These are phyloP conservation scores for Cylindrodendrum hubeiense DNA, from an alignment of 2,329 filamentous ascomycete species.

Conservation along the genomic window DNA sequence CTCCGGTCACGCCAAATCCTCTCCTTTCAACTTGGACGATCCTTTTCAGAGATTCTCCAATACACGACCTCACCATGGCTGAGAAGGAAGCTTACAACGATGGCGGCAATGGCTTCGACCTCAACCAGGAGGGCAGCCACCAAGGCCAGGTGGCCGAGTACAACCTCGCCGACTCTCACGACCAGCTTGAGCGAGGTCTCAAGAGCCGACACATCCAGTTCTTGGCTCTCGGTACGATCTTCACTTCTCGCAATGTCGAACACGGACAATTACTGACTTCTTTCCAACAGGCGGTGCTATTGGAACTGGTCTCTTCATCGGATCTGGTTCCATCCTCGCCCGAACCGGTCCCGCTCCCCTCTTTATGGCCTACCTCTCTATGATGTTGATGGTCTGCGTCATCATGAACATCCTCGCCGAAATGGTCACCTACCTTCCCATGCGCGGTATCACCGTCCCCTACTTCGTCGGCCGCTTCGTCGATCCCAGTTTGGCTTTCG, in stretches of 20 bases:
- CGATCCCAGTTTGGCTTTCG: conserved; percentile 68
- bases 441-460: conserved; percentile 68
- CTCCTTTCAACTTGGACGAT: not conserved
- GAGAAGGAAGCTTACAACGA: conserved; percentile 33
- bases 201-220: conserved; percentile 73
- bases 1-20: not conserved
- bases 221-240: conserved; percentile 62
- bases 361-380: conserved; percentile 75
- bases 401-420: conserved; percentile 68
- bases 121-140: conserved; percentile 42
- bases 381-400: conserved; percentile 66
- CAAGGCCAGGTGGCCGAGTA: conserved; percentile 45
- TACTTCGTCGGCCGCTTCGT: conserved; percentile 69
- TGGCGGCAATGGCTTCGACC: conserved; percentile 37
- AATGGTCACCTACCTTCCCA: conserved; percentile 66
- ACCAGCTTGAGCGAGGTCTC: conserved; percentile 67
- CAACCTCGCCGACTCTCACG: conserved; percentile 52
- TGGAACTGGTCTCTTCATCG: conserved; percentile 74
- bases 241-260: not conserved
- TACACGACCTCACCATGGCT: conserved; percentile 23
- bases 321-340: conserved; percentile 68
- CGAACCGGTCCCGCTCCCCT: conserved; percentile 73
- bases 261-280: not conserved
- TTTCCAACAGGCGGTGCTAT: conserved; percentile 60
- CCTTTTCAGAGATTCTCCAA: not conserved